These are phyloP conservation scores for Penicillium antarcticum DNA, from an alignment of 495 filamentous ascomycete species.

Conservation along the genomic window DNA sequence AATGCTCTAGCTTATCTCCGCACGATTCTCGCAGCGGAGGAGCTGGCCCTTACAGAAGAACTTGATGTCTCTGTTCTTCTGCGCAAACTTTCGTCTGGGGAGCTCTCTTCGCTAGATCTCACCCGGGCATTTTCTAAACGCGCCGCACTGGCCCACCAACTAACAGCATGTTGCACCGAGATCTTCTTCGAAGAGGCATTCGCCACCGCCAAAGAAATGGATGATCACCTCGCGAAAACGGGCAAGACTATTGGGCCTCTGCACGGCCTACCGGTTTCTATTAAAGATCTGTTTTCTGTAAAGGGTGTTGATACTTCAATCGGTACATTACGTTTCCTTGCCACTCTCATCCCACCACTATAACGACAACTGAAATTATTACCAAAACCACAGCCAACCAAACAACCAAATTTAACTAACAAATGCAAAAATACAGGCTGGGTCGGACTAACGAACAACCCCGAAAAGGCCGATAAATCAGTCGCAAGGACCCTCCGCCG, in stretches of 20 bases:
- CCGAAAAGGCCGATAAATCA: slow-evolving; percentile 25
- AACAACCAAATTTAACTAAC: neutral
- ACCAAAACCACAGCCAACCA: too few relatives aligned
- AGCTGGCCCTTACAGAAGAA: slow-evolving; percentile 51
- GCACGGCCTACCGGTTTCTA: slow-evolving; percentile 64
- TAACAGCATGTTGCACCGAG: slow-evolving; percentile 62
- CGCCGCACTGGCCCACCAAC: slow-evolving; percentile 56
- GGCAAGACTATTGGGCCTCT: slow-evolving; percentile 55
- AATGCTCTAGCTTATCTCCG: slow-evolving; percentile 22
- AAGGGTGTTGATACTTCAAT: slow-evolving; percentile 51
- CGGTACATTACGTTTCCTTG: slow-evolving; percentile 18
- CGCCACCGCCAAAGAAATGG: slow-evolving; percentile 35
- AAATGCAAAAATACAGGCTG: slow-evolving; percentile 21
- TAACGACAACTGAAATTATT: neutral
- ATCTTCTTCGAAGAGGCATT: slow-evolving; percentile 55
- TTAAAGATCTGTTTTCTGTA: slow-evolving; percentile 65
- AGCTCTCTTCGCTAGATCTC: slow-evolving; percentile 42
- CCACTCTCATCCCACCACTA: neutral
- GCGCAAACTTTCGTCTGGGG: slow-evolving; percentile 37
- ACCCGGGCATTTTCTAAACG: slow-evolving; percentile 58
- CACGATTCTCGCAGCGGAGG: slow-evolving; percentile 40
- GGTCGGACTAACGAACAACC: slow-evolving; percentile 34
- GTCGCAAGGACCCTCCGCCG: slow-evolving; percentile 29
- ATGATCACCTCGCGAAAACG: slow-evolving; percentile 36
- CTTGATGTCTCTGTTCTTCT: slow-evolving; percentile 40